Conservation (phyloP, 805 yeast genomes). For the Clavispora phyllophila region DNA sequence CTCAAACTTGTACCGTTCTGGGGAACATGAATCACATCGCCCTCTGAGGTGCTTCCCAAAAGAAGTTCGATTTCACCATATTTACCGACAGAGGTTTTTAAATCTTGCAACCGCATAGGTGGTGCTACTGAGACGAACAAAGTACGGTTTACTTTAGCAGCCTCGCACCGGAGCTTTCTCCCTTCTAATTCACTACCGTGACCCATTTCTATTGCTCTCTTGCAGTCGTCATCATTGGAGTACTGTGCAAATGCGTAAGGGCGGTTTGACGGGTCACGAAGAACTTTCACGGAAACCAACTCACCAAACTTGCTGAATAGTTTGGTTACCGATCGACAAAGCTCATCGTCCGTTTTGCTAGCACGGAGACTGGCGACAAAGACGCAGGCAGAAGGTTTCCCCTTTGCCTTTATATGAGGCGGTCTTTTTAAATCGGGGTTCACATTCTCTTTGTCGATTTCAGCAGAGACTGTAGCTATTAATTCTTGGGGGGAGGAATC, state of each 20-base stretch:
- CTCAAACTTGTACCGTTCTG: conserved; percentile 19
- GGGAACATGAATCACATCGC: background rate
- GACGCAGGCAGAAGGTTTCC: conserved; percentile 72
- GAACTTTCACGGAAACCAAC: conserved; percentile 69
- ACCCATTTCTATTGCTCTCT: conserved; percentile 59
- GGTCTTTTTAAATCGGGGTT: background rate
- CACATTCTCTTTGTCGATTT: conserved; percentile 1
- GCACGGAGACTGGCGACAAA: conserved; percentile 82
- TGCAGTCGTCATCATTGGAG: conserved; percentile 63
- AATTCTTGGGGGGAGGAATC: background rate
- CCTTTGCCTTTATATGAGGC: background rate
- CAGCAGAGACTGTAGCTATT: background rate
- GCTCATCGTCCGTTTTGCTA: conserved; percentile 59
- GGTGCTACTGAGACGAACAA: conserved; percentile 47
- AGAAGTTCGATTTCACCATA: conserved; percentile 79
- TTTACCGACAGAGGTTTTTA: conserved; percentile 36
- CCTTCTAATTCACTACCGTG: conserved; percentile 69
- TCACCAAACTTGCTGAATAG: conserved; percentile 72
- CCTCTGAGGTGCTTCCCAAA: conserved; percentile 35
- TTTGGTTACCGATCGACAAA: conserved; percentile 61
- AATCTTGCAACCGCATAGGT: conserved; percentile 21
- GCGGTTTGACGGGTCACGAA: conserved; percentile 71
- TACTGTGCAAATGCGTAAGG: conserved; percentile 95
- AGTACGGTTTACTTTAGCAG: conserved; percentile 88
- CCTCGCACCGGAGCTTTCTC: conserved; percentile 78